Base-by-base conservation (phyloP, 208 protist genomes). In the Balamuthia mandrillaris region DNA sequence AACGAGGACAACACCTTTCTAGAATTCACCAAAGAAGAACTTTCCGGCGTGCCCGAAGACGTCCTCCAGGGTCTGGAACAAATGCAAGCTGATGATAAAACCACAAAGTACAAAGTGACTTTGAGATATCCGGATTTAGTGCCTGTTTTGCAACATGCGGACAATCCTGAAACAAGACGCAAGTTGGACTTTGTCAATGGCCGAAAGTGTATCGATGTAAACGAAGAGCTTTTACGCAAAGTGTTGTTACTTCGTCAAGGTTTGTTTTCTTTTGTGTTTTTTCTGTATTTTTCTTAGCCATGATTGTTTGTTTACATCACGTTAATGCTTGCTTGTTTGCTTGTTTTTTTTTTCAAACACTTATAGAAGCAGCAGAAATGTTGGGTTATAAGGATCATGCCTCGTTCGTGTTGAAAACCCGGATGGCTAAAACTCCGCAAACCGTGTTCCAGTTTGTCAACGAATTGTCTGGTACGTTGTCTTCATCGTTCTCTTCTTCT, bases 1-100 rank as follows among this genome's bases (percentile, higher is more conserved):
- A 86, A 82, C 27, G 93, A 95, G 47, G 89, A 92, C 33, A 91
- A 89, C 27, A 92, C 90, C 0, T 92, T 41, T n/a, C 39, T 89
- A 1, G 7, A 24, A 0, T 94, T 94, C 77, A 85, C 63, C 29
- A 65, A 54, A n/a, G 85, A 87, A 0, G 72, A 92, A 44, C 63
- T 94, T 1, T 42, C 63, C 14, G 91, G 91, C 41, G 37, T 92
- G 16, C 85, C 88, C 27, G 85, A 90, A 21, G 90, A 92, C 35
- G 56, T 81, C 74, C 2, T 84, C 56, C 41, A 84, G 35, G 41
- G 35, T 41, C 37, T 81, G 49, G 51, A 41, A 21, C 42, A 84
- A 4, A 14, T 12, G 35, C 49, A 54, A 2, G 75, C 60, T 0
- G 54, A 63, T 31, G 27, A 10, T 4, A 49, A 63, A 42, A 61